These are phyloP conservation scores for Zizania latifolia DNA, from an alignment of 176 grass and related monocot genomes.

Conservation along the genomic window DNA sequence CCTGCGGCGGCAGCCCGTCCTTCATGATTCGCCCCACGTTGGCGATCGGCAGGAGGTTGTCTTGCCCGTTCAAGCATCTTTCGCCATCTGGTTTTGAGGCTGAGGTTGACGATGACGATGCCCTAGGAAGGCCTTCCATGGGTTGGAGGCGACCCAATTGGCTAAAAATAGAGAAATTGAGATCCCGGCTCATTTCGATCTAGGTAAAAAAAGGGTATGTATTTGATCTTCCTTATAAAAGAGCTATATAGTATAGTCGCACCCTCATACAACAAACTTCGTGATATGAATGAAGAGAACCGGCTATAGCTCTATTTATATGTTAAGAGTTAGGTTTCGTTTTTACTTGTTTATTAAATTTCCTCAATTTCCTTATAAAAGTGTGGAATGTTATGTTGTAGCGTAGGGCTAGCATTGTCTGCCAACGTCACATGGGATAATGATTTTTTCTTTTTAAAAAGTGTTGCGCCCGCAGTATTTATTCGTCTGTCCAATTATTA, in stretches of 20 bases:
- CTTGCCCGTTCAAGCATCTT: neutral
- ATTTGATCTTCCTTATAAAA: neutral
- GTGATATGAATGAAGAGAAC: neutral
- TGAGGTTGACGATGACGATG: slow-evolving; percentile 20
- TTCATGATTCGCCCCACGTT: slow-evolving; percentile 78
- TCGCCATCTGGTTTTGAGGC: neutral
- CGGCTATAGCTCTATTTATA: neutral
- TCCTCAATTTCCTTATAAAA: slow-evolving; percentile 23
- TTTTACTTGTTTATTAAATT: neutral
- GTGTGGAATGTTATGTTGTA: neutral
- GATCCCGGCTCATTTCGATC: neutral
- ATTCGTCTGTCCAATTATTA: slow-evolving; percentile 2
- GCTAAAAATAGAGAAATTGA: slow-evolving; percentile 12
- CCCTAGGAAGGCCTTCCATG: slow-evolving; percentile 5
- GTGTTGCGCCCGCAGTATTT: neutral
- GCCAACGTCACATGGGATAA: neutral
- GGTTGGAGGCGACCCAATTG: neutral
- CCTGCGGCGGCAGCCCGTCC: slow-evolving; percentile 47
- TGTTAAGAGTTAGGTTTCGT: neutral
- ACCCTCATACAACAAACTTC: neutral
- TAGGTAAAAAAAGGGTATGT: neutral
- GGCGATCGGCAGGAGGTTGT: slow-evolving; percentile 60
- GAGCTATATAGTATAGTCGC: neutral
- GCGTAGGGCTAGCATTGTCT: neutral
- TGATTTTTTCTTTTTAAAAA: neutral